Evolutionary conservation across 768 basidiomycete species (phyloP), one percentile per base, ranked within the genome.

Genomic region (Agaricus blazei): DNA sequence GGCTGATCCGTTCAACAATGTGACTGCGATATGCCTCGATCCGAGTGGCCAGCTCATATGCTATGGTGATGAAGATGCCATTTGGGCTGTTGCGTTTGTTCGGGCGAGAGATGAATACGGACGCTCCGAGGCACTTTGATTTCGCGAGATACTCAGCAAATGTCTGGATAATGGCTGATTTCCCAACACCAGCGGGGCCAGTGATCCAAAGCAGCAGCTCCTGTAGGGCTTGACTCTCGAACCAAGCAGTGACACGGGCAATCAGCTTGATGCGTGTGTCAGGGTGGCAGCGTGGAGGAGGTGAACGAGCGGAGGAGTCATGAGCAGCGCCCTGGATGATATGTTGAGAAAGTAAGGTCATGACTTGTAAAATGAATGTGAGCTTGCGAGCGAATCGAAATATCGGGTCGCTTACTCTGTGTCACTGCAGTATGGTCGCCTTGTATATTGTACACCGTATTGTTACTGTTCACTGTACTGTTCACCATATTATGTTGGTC

Each of bases 111-210:
- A 52, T 54, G 29, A 58, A 58, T 4, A 58, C 19, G 2, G 51
- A 49, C 4, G 51, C 57, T 3, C 47, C 52, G 4, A 50, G 52
- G 14, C 3, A 40, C 0, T 48, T 7, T n/a, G 34, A 28, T 11
- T n/a, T 15, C 4, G 19, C 27, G 0, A 53, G 45, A 6, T 40
- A 27, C 11, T 47, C 43, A 0, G 52, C 53, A 14, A 58, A 27
- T 9, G 49, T 59, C 36, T 54, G 31, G 9, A 53, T 24, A 2
- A 58, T 9, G 5, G 52, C 47, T 5, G 48, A 54, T n/a, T 58
- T 58, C 5, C 58, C 58, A 4, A 50, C 49, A 0, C 58, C 58
- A 6, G 58, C 53, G 9, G 54, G 53, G 3, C 58, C 58, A 27
- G 23, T 50, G 9, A 54, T 26, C 58, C 58, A 58, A 0, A 54